Conservation (phyloP, 768 basidiomycete genomes). For the Suillus subalutaceus region DNA sequence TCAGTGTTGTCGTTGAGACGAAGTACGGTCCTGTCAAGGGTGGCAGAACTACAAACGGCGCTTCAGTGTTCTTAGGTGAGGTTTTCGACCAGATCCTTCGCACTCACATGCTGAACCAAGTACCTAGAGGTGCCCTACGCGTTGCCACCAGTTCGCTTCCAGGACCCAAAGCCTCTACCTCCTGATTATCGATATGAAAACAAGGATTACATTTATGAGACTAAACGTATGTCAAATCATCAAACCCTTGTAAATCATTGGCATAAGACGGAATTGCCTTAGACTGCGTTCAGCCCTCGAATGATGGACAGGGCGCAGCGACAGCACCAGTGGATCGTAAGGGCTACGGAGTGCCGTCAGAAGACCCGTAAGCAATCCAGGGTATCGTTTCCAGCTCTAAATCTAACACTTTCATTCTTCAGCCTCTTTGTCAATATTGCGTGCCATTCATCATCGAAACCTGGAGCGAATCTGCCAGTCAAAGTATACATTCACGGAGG, state of each 20-base stretch:
- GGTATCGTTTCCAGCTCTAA: background rate
- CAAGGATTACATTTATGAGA: constrained; percentile 64
- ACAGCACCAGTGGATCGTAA: constrained; percentile 57
- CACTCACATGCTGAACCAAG: constrained; percentile 2
- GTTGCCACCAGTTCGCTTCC: constrained; percentile 62
- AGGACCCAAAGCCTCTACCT: constrained; percentile 63
- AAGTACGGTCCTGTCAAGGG: constrained; percentile 59
- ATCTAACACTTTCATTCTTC: constrained; percentile 1
- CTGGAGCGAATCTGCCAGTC: constrained; percentile 56
- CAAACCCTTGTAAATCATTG: background rate
- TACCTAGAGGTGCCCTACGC: constrained; percentile 68
- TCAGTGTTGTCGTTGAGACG: constrained; percentile 54
- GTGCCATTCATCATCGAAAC: constrained; percentile 49
- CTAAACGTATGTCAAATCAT: constrained; percentile 46
- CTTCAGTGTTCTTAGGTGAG: constrained; percentile 67
- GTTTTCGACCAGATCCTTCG: background rate
- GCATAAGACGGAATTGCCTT: background rate
- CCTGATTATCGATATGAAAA: constrained; percentile 54
- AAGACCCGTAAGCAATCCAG: constrained; percentile 61
- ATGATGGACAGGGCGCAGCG: constrained; percentile 67
- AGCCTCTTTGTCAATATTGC: constrained; percentile 72
- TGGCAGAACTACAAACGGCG: constrained; percentile 60
- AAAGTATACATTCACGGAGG: constrained; percentile 81
- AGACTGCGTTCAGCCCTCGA: constrained; percentile 66
- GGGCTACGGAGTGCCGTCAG: constrained; percentile 66